Base-by-base conservation (phyloP, 2,329 filamentous ascomycete species). In the Berkeleyomyces basicola region DNA sequence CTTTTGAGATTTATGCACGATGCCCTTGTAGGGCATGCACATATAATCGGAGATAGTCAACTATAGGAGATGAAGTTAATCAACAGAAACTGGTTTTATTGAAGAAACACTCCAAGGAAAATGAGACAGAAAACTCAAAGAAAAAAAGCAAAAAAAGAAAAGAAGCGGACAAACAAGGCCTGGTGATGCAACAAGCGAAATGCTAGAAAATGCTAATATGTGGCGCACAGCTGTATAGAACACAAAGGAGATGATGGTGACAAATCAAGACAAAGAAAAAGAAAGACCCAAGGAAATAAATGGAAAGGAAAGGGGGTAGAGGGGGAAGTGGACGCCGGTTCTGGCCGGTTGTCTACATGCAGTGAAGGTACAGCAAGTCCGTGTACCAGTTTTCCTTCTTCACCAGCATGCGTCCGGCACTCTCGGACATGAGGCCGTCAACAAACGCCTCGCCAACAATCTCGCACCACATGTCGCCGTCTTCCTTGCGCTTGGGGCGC, bases 371-470 rank as follows among this genome's bases (percentile, higher is more conserved):
- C 44, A 60, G 37, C 55, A 64, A 36, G 10, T 57, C 43, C 14
- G 60, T 10, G 57, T 55, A 60, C 60, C 63, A 64, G 36, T 59
- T 59, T 11, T 62, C 60, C 39, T 62, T 64, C 23, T 62, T 64
- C 36, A 64, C 57, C 59, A 64, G 23, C 46, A 58, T 37, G 7
- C 63, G 51, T 7, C 63, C 63, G 39, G 62, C 44, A n/a, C 36
- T 46, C 10, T 57, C 63, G 11, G 37, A 46, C 63, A 64, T 64
- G n/a, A 64, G 44, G 1, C 59, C 63, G 40, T 64, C 63, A 3
- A 64, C 60, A 58, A 64, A 64, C 16, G 63, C 63, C 63, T 64
- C 63, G 9, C 60, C 63, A 31, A 64, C 42, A 62, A 62, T 55
- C 57, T 64, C 60, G 44, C 63, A 64, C 60, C 63, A 62, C 42